Evolutionary conservation across 2,329 filamentous ascomycete species (phyloP).

Genomic region (Mycogone perniciosa): DNA sequence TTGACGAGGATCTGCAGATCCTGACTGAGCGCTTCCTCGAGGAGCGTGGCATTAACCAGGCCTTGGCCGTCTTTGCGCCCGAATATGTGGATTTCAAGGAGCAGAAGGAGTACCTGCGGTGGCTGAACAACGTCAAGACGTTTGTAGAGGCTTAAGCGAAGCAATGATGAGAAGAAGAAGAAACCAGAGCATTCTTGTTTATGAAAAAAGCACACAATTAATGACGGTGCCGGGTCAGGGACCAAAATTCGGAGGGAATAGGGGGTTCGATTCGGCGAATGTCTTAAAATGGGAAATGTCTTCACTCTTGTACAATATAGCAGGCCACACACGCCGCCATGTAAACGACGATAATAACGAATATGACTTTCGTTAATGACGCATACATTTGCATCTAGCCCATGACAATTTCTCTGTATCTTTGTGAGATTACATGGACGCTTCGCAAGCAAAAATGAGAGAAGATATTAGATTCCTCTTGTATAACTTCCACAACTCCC

Average conservation of each 20-base stretch:
- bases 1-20: constrained; percentile 92
- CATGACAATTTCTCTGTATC: not conserved
- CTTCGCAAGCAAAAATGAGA: too few species aligned
- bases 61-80: constrained; percentile 82
- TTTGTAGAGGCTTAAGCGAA: constrained; percentile 69
- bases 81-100: constrained; percentile 99
- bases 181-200: not conserved
- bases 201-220: not conserved
- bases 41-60: constrained; percentile 83
- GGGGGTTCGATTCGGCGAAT: not conserved
- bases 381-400: too few species aligned
- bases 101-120: constrained; percentile 90
- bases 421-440: too few species aligned
- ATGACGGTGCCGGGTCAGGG: not conserved
- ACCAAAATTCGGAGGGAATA: constrained; percentile 5
- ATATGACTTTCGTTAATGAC: not conserved
- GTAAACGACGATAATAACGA: constrained; percentile 2
- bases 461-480: too few species aligned
- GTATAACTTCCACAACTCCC: not conserved
- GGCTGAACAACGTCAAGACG: constrained; percentile 80
- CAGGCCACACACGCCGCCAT: constrained; percentile 1
- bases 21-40: constrained; percentile 90
- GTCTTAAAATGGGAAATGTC: constrained; percentile 11
- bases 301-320: constrained; percentile 14
- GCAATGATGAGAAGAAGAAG: not conserved